phyloP scores from a whole-genome alignment of 169 alveolate genomes.

The Sarcocystis neurona region DNA sequence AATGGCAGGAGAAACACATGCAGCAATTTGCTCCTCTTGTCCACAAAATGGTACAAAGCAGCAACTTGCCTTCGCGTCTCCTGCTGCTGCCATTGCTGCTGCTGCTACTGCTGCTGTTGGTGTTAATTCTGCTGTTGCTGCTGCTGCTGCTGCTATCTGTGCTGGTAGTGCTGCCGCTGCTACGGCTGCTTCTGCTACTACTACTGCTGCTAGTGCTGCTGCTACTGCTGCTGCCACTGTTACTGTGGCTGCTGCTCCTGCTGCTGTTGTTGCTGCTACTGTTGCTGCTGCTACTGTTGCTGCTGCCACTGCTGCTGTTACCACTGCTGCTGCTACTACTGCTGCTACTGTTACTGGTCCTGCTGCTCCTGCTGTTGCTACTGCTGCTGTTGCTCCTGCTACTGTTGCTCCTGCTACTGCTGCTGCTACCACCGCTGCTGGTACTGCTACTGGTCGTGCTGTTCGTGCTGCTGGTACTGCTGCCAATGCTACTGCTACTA shows the following conservation, averaged over 20 bases:
- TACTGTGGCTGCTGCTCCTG: conserved; percentile 51
- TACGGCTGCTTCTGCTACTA: conserved; percentile 49
- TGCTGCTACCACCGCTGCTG: no score
- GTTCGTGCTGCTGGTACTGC: conserved; percentile 36
- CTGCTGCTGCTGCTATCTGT: conserved; percentile 34
- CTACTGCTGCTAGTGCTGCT: conserved; percentile 11
- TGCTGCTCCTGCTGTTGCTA: background rate
- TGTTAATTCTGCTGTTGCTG: conserved; percentile 59
- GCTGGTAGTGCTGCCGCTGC: conserved; percentile 40
- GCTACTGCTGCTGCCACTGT: conserved; percentile 32
- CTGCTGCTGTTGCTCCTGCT: no score
- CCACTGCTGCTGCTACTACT: conserved; percentile 51
- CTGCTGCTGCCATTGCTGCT: conserved; percentile 26
- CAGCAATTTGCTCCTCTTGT: background rate
- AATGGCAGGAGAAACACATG: conserved; percentile 40
- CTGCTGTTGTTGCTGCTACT: conserved; percentile 62
- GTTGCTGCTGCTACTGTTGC: conserved; percentile 43
- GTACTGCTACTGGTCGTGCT: background rate
- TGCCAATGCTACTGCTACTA: conserved; percentile 31
- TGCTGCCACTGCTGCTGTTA: conserved; percentile 55
- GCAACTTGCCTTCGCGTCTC: background rate
- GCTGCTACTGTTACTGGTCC: background rate
- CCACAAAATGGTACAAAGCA: background rate
- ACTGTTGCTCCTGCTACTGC: no score
- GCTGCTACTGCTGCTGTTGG: conserved; percentile 53